A percentile compares a stretch with the other conserved stretches of the same genome.
These are phyloP conservation scores for Globisporangium radiosum DNA, from an alignment of 352 stramenopile species.

Conservation along the genomic window DNA sequence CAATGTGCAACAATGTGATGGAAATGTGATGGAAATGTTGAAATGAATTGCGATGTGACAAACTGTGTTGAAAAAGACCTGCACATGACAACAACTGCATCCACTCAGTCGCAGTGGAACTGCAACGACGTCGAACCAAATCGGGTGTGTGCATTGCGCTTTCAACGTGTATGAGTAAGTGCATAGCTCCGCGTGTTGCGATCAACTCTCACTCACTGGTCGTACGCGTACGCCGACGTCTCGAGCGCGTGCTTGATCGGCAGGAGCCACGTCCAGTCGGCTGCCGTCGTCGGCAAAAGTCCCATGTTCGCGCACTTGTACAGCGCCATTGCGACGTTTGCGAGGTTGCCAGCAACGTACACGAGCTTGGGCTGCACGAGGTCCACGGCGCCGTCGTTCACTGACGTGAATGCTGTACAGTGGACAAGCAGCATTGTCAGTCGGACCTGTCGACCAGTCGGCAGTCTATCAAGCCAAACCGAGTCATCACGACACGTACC, in stretches of 20 bases:
- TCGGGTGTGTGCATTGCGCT: too few species aligned
- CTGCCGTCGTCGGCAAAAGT: constrained; percentile 86
- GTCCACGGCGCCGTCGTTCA: constrained; percentile 73
- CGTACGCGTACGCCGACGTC: constrained; percentile 64
- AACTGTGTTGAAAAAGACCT: too few species aligned
- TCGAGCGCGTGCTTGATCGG: constrained; percentile 78
- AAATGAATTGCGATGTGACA: too few species aligned
- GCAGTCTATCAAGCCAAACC: too few species aligned
- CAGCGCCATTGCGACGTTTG: constrained; percentile 80
- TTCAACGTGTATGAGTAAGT: background rate
- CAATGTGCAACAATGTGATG: too few species aligned
- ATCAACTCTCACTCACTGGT: constrained; percentile 8
- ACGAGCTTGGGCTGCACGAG: constrained; percentile 86
- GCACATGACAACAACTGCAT: too few species aligned
- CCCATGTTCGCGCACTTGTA: constrained; percentile 93
- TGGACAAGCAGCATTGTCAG: background rate
- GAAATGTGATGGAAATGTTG: too few species aligned
- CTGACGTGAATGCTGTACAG: constrained; percentile 58
- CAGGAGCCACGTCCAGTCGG: constrained; percentile 90
- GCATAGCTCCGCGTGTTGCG: too few species aligned
- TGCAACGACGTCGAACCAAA: too few species aligned
- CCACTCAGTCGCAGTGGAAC: too few species aligned
- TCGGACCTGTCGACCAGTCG: background rate
- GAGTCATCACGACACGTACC: constrained; percentile 18
- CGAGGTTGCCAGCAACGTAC: constrained; percentile 84